A percentile compares a stretch with the other conserved stretches of the same genome.
Evolutionary conservation across 1,284 basidiomycete species (phyloP).

Genomic region (Microbotryomycetes sp.): DNA sequence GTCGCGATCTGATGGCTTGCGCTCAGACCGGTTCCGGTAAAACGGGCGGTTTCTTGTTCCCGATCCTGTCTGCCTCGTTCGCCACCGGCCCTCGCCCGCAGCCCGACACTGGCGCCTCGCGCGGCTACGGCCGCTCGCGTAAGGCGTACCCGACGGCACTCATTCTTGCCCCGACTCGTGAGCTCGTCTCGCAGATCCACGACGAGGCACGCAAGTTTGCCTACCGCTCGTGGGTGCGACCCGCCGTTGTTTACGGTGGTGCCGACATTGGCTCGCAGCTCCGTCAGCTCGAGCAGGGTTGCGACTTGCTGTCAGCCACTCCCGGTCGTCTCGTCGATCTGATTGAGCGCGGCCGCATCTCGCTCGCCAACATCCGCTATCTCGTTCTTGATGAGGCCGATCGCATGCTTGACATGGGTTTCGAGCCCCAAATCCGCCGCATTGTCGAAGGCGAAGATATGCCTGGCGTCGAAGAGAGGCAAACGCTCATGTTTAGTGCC

Average conservation of each 20-base stretch:
- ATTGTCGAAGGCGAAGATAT: slow-evolving; percentile 99
- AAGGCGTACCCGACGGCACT: slow-evolving; percentile 95
- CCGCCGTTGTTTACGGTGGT: slow-evolving; percentile 98
- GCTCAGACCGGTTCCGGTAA: slow-evolving; percentile 99
- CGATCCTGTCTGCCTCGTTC: slow-evolving; percentile 94
- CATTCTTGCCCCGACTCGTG: slow-evolving; percentile 94
- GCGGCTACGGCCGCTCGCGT: slow-evolving; percentile 60
- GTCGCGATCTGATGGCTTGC: slow-evolving; percentile 95
- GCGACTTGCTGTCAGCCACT: slow-evolving; percentile 95
- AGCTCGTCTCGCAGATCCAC: slow-evolving; percentile 98
- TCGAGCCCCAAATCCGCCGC: slow-evolving; percentile 97
- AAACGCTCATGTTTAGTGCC: slow-evolving; percentile 99
- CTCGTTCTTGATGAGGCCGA: slow-evolving; percentile 99
- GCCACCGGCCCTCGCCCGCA: slow-evolving; percentile 61
- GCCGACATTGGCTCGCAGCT: slow-evolving; percentile 96
- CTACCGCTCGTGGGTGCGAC: slow-evolving; percentile 98
- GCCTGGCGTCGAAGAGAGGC: slow-evolving; percentile 83
- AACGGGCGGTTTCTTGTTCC: slow-evolving; percentile 98
- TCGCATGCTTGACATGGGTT: slow-evolving; percentile 99
- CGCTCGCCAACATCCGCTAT: slow-evolving; percentile 91
- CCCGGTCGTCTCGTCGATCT: slow-evolving; percentile 97
- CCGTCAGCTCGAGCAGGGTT: slow-evolving; percentile 89
- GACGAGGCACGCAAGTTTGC: slow-evolving; percentile 99
- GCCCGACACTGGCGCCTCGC: slow-evolving; percentile 38
- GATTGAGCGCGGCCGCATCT: slow-evolving; percentile 96